phyloP scores from a whole-genome alignment of 768 basidiomycete genomes.

The Tylopilus felleus region DNA sequence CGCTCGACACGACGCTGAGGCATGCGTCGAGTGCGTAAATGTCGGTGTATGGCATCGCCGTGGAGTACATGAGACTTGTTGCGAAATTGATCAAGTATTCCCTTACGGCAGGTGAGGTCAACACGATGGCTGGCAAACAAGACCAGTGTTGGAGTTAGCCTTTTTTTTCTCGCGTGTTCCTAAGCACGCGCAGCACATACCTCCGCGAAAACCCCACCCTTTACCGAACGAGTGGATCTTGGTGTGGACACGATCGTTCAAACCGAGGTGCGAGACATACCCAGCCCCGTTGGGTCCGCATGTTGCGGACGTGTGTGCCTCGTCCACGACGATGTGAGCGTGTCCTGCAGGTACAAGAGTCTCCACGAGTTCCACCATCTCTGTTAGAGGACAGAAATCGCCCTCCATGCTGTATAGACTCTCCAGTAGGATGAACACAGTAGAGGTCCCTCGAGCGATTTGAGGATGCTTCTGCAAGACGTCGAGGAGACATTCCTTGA shows the following conservation, averaged over 20 bases:
- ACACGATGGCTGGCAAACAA: conserved; percentile 13
- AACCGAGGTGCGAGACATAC: conserved; percentile 37
- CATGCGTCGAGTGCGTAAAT: conserved; percentile 39
- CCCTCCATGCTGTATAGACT: conserved; percentile 63
- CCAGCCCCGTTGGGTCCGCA: conserved; percentile 49
- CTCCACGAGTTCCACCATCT: conserved; percentile 40
- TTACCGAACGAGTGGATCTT: conserved; percentile 57
- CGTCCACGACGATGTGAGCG: conserved; percentile 50
- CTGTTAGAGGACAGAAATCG: conserved; percentile 45
- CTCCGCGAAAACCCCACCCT: conserved; percentile 20
- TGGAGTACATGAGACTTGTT: conserved; percentile 21
- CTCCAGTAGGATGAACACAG: conserved; percentile 51
- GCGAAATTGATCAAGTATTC: conserved; percentile 22
- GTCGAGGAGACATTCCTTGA: conserved; percentile 30
- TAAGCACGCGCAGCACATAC: neutral
- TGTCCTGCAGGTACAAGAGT: conserved; percentile 34
- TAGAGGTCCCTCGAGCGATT: conserved; percentile 25
- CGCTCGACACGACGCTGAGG: conserved; percentile 23
- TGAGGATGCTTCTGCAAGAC: conserved; percentile 23
- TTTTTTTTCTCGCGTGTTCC: too few species aligned
- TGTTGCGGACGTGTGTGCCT: conserved; percentile 56
- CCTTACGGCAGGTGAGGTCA: conserved; percentile 17
- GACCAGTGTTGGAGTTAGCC: neutral
- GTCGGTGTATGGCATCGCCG: conserved; percentile 19
- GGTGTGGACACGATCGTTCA: conserved; percentile 42